These are phyloP conservation scores for Pezicula radicicola DNA, from an alignment of 2,329 filamentous ascomycete species.

Conservation along the genomic window DNA sequence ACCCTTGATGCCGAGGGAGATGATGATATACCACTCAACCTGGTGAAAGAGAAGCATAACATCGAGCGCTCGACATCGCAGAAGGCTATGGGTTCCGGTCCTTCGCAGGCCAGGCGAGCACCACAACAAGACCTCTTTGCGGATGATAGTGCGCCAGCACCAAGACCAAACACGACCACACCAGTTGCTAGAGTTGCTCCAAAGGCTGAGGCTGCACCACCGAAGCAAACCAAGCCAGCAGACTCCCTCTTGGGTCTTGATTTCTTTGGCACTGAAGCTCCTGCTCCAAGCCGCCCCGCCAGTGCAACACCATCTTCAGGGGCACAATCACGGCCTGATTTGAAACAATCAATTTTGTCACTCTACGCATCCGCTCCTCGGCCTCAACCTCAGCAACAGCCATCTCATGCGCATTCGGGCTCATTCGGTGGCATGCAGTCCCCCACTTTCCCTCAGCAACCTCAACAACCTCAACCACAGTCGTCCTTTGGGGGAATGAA, in stretches of 20 bases:
- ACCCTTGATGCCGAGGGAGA: constrained; percentile 81
- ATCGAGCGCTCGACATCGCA: constrained; percentile 47
- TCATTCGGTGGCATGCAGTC: constrained; percentile 69
- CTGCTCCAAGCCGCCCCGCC: constrained; percentile 74
- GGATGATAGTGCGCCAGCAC: constrained; percentile 61
- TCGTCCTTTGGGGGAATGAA: constrained; percentile 54
- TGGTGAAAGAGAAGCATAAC: constrained; percentile 65
- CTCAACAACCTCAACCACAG: constrained; percentile 14
- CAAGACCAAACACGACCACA: constrained; percentile 72
- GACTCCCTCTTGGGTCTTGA: constrained; percentile 91
- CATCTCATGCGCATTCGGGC: constrained; percentile 53
- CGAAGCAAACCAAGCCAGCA: constrained; percentile 65
- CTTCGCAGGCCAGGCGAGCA: constrained; percentile 33
- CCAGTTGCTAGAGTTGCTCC: constrained; percentile 50
- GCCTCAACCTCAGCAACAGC: constrained; percentile 58
- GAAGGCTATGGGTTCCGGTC: constrained; percentile 25
- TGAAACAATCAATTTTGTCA: constrained; percentile 96
- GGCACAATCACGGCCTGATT: constrained; percentile 76
- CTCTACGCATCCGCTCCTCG: constrained; percentile 84
- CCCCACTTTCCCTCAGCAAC: constrained; percentile 40
- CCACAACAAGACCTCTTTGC: constrained; percentile 79
- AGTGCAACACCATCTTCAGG: constrained; percentile 70
- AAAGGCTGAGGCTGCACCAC: constrained; percentile 63
- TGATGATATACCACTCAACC: constrained; percentile 68
- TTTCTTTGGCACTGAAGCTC: constrained; percentile 74